phyloP scores from a whole-genome alignment of 768 basidiomycete species.

The Rickenella mellea region DNA sequence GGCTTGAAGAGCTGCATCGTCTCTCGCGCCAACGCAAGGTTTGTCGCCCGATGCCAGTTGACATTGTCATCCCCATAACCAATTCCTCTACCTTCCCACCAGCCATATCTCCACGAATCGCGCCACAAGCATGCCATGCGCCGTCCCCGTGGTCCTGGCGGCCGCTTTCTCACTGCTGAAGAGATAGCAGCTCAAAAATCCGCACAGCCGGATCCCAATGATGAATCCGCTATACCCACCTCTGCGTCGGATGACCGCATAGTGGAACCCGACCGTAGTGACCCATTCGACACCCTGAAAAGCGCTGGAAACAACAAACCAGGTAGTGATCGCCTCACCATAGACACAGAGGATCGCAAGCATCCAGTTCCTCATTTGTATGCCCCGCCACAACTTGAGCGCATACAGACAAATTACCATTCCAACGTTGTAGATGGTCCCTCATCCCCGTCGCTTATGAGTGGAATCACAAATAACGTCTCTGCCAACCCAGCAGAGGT shows the following conservation, averaged over 20 bases:
- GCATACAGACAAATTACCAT: too few species aligned
- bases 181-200: conserved; percentile 82
- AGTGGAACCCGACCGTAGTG: too few species aligned
- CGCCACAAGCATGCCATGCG: conserved; percentile 98
- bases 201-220: conserved; percentile 13
- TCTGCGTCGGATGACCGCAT: background rate
- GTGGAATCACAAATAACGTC: too few species aligned
- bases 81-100: background rate
- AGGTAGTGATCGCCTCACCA: too few species aligned
- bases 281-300: too few species aligned
- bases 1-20: conserved; percentile 89
- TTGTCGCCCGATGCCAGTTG: conserved; percentile 2
- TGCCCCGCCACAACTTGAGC: too few species aligned
- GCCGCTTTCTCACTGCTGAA: conserved; percentile 93
- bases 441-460: too few species aligned
- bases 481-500: background rate
- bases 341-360: too few species aligned
- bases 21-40: conserved; percentile 93
- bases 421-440: too few species aligned
- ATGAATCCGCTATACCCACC: background rate
- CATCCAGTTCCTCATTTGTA: too few species aligned
- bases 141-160: conserved; percentile 92
- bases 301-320: too few species aligned
- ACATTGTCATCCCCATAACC: background rate
- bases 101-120: conserved; percentile 98